Percentiles rank a stretch among this genome's conserved stretches.
phyloP scores from a whole-genome alignment of 208 protist species.

The Leishmania arabica region DNA sequence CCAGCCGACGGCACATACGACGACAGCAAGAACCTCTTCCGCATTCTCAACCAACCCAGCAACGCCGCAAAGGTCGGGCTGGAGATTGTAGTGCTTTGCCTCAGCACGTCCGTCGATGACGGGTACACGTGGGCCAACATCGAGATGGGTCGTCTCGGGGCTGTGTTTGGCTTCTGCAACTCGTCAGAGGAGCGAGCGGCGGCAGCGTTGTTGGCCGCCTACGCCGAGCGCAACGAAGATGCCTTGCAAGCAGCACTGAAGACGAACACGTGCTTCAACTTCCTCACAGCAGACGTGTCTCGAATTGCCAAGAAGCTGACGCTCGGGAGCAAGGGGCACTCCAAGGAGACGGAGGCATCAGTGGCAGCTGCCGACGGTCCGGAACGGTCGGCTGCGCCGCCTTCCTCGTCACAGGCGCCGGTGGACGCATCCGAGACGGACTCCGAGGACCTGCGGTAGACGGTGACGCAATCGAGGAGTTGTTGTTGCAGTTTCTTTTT shows the following conservation, averaged over 20 bases:
- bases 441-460: constrained; percentile 30
- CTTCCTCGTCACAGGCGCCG: constrained; percentile 6
- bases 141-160: constrained; percentile 53
- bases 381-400: not conserved
- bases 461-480: not conserved
- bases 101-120: constrained; percentile 42
- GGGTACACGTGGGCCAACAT: constrained; percentile 67
- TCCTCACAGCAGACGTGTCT: constrained; percentile 67
- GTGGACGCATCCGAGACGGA: constrained; percentile 20
- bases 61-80: constrained; percentile 77
- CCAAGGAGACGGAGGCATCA: not conserved
- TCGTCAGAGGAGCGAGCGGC: constrained; percentile 60
- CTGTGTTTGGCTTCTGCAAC: constrained; percentile 60
- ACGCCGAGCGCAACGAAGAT: constrained; percentile 69
- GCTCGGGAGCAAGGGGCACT: constrained; percentile 25
- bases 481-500: not conserved
- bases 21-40: constrained; percentile 60
- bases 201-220: constrained; percentile 46
- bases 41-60: constrained; percentile 63
- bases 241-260: constrained; percentile 54
- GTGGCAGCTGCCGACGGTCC: not conserved
- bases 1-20: constrained; percentile 34
- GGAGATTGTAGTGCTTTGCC: constrained; percentile 71
- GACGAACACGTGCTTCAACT: constrained; percentile 53
- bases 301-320: constrained; percentile 67